A percentile compares a stretch with the other conserved stretches of the same genome.
phyloP scores from a whole-genome alignment of 345 rosid species.

The Euphorbia pulcherrima region DNA sequence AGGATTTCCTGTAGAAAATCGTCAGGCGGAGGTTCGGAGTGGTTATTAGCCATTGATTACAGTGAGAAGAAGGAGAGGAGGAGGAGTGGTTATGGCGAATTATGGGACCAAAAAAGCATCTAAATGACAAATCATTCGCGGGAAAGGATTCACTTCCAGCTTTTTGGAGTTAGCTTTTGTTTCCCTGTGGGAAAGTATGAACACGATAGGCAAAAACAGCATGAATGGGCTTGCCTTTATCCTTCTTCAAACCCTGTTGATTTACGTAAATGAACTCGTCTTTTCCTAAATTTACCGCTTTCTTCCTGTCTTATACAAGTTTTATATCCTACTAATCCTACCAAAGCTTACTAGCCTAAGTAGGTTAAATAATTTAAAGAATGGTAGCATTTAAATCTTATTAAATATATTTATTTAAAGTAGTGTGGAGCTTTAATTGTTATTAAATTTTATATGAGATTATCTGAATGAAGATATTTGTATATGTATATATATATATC shows the following conservation, averaged over 20 bases:
- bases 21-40: conserved; percentile 57
- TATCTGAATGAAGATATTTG: no score
- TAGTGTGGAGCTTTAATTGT: no score
- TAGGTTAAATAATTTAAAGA: no score
- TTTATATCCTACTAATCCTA: no score
- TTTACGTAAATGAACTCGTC: conserved; percentile 2
- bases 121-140: conserved; percentile 30
- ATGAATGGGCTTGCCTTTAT: conserved; percentile 8
- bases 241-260: conserved; percentile 6
- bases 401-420: no score
- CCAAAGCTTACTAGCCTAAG: no score
- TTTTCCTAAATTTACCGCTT: neutral
- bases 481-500: no score
- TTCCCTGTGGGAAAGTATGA: neutral
- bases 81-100: conserved; percentile 26
- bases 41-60: conserved; percentile 70
- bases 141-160: neutral
- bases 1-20: conserved; percentile 95
- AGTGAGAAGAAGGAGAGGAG: conserved; percentile 24
- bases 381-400: no score
- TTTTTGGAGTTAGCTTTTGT: neutral
- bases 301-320: neutral
- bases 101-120: conserved; percentile 25
- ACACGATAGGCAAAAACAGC: neutral
- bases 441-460: no score